phyloP scores from a whole-genome alignment of 768 basidiomycete genomes.

The Porphyrellus cyaneotinctus region DNA sequence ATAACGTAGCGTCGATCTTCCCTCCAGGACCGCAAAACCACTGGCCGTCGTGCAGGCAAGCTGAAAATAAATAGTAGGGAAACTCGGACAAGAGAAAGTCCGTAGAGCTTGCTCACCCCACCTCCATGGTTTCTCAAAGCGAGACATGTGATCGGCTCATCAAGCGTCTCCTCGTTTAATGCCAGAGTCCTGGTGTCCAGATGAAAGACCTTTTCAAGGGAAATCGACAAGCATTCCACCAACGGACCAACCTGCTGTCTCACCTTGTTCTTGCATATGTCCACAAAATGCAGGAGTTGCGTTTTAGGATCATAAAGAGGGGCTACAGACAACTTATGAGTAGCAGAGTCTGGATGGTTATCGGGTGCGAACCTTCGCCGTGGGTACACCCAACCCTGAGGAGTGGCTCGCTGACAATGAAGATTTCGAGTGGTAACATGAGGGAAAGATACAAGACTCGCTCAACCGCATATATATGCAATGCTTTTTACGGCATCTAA shows the following conservation, averaged over 20 bases:
- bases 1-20: slow-evolving; percentile 41
- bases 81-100: not conserved
- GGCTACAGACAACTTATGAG: slow-evolving; percentile 33
- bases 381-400: slow-evolving; percentile 52
- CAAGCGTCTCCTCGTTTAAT: slow-evolving; percentile 45
- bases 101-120: slow-evolving; percentile 3
- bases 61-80: not conserved
- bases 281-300: slow-evolving; percentile 59
- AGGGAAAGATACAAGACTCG: not conserved
- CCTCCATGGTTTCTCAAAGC: slow-evolving; percentile 44
- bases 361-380: slow-evolving; percentile 51
- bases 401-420: slow-evolving; percentile 33
- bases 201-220: slow-evolving; percentile 20
- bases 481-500: slow-evolving; percentile 1
- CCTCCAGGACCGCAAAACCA: slow-evolving; percentile 18
- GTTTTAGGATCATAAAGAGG: slow-evolving; percentile 51
- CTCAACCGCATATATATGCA: slow-evolving; percentile 10
- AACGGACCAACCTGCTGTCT: not conserved
- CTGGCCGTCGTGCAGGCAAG: slow-evolving; percentile 21
- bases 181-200: slow-evolving; percentile 40
- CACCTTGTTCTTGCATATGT: too few species aligned
- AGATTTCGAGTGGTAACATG: slow-evolving; percentile 17
- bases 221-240: not conserved
- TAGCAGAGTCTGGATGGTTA: not conserved
- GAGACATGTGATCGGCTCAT: slow-evolving; percentile 55